Percentiles rank a stretch among this genome's conserved stretches.
Conservation (phyloP, 305 asterid genomes). For the Solanum chacoense region DNA sequence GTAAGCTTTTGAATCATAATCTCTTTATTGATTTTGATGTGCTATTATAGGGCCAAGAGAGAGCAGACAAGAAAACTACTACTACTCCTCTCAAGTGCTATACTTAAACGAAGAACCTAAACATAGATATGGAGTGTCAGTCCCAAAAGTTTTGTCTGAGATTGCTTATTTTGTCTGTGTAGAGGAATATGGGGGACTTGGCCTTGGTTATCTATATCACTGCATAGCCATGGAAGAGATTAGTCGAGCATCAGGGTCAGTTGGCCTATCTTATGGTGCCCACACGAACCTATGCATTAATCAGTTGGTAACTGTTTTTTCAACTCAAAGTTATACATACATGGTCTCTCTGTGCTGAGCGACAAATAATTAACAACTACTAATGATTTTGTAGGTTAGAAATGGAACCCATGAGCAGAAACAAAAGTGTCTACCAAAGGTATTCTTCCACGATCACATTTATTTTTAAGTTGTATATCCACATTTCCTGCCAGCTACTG, state of each 20-base stretch:
- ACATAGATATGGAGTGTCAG: neutral
- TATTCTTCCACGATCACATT: conserved; percentile 6
- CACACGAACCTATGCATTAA: conserved; percentile 90
- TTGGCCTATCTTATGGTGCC: conserved; percentile 96
- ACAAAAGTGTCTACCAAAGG: conserved; percentile 90
- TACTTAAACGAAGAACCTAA: neutral
- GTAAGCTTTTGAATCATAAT: conserved; percentile 19
- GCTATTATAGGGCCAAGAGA: neutral
- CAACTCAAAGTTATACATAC: neutral
- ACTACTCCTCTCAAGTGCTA: neutral
- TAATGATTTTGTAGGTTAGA: conserved; percentile 60
- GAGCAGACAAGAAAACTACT: neutral
- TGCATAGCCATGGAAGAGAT: conserved; percentile 98
- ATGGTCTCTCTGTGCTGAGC: neutral
- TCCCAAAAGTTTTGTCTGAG: neutral
- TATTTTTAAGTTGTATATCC: neutral
- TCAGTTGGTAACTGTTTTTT: conserved; percentile 60
- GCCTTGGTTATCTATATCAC: conserved; percentile 94
- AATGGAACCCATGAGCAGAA: conserved; percentile 82
- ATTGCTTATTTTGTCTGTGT: conserved; percentile 8
- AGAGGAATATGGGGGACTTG: conserved; percentile 99
- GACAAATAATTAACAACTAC: conserved; percentile 8
- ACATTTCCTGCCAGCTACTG: neutral
- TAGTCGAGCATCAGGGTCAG: conserved; percentile 95
- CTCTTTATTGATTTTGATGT: neutral